These are phyloP conservation scores for Penicillium sp. DNA, from an alignment of 2,329 filamentous ascomycete genomes.

Conservation along the genomic window DNA sequence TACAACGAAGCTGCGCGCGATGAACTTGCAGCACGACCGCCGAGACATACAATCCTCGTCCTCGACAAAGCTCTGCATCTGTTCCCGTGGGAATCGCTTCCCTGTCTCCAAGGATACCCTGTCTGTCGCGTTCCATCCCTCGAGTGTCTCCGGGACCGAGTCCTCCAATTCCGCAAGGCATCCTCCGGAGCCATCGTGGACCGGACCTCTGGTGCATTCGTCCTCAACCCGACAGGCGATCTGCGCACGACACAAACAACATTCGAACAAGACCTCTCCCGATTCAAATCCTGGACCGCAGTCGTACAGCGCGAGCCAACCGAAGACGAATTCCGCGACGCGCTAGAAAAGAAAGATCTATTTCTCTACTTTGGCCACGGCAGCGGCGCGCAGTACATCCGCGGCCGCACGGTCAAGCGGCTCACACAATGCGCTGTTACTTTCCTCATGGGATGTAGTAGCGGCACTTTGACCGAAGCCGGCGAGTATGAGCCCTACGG, in stretches of 20 bases:
- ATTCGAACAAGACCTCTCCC: conserved; percentile 65
- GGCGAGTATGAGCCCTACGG: conserved; percentile 91
- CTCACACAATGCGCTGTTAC: conserved; percentile 76
- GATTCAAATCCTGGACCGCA: conserved; percentile 59
- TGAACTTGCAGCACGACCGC: conserved; percentile 33
- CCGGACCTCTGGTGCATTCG: conserved; percentile 56
- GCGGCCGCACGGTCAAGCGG: conserved; percentile 74
- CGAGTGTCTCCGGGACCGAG: conserved; percentile 72
- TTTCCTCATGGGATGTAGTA: conserved; percentile 92
- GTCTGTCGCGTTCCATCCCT: conserved; percentile 88
- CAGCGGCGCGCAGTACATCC: conserved; percentile 90
- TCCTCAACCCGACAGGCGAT: conserved; percentile 87
- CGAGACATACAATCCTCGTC: conserved; percentile 75
- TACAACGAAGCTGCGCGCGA: conserved; percentile 61
- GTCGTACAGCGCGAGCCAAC: conserved; percentile 68
- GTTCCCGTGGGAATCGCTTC: conserved; percentile 95
- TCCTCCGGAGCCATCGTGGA: conserved; percentile 23
- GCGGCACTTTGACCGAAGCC: conserved; percentile 72
- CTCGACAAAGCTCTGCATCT: conserved; percentile 86
- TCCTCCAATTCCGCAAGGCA: conserved; percentile 53
- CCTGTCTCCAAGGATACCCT: conserved; percentile 74
- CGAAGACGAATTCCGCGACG: conserved; percentile 72
- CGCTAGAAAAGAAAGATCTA: conserved; percentile 65
- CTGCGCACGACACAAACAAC: conserved; percentile 73
- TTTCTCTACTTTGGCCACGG: conserved; percentile 96